Conservation (phyloP, 805 yeast species). For the Pichia occidentalis region DNA sequence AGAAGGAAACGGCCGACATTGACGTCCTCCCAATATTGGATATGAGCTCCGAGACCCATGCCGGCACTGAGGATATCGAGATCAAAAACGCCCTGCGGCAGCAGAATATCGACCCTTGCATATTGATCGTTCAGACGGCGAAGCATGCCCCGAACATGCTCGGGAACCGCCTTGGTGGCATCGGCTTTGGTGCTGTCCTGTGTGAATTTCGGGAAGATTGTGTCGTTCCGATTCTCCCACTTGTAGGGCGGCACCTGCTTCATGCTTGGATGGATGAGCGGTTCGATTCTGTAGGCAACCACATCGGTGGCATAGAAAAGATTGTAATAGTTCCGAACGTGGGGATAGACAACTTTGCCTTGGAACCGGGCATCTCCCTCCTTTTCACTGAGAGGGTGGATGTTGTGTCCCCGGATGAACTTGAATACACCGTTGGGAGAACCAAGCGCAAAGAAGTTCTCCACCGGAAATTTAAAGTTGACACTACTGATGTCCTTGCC, state of each 20-base stretch:
- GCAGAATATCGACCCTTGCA: conserved; percentile 76
- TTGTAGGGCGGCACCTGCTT: too few species aligned
- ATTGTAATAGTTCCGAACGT: conserved; percentile 65
- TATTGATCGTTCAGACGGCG: conserved; percentile 51
- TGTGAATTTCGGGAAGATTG: too few species aligned
- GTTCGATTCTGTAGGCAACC: conserved; percentile 84
- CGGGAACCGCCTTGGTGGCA: too few species aligned
- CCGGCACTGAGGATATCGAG: conserved; percentile 69
- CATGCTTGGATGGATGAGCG: conserved; percentile 55
- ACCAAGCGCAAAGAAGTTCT: conserved; percentile 73
- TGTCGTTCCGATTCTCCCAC: too few species aligned
- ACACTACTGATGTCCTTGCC: conserved; percentile 27
- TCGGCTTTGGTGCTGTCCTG: too few species aligned
- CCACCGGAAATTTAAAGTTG: conserved; percentile 59
- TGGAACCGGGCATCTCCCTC: conserved; percentile 11
- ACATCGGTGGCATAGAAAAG: conserved; percentile 90
- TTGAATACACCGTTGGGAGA: conserved; percentile 88
- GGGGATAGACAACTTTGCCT: conserved; percentile 37
- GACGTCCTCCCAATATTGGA: conserved; percentile 79
- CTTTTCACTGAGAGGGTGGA: conserved; percentile 36
- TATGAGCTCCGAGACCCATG: conserved; percentile 86
- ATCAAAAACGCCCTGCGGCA: conserved; percentile 75
- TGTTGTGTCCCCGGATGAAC: conserved; percentile 56
- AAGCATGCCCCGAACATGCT: conserved; percentile 32
- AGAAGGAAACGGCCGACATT: conserved; percentile 78